Evolutionary conservation across 306 rosid species (phyloP).

Genomic region (Pyrus pyrifolia): DNA sequence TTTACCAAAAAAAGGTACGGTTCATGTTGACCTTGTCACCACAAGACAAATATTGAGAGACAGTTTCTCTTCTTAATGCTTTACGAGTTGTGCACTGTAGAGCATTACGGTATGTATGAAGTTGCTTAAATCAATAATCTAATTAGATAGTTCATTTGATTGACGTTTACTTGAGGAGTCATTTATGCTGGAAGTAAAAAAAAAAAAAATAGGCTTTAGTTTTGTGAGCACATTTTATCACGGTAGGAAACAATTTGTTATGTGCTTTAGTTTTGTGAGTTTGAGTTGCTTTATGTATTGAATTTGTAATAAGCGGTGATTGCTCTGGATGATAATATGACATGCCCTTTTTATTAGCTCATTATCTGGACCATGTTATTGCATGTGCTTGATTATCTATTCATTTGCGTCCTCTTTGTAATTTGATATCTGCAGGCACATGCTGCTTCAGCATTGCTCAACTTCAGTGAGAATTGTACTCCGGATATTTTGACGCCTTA

Average conservation of each 20-base stretch:
- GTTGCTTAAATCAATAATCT: not conserved
- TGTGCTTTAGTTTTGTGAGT: not conserved
- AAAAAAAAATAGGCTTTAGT: not conserved
- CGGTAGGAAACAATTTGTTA: not conserved
- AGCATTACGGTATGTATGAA: not conserved
- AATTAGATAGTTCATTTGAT: not conserved
- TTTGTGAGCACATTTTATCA: not conserved
- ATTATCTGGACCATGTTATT: not conserved
- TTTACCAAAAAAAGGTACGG: not conserved
- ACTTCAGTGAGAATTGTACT: constrained; percentile 97
- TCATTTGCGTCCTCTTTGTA: not conserved
- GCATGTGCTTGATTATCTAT: not conserved
- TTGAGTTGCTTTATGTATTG: not conserved
- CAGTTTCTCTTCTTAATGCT: not conserved
- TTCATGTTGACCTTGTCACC: not conserved
- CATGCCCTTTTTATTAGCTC: not conserved
- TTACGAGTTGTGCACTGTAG: not conserved
- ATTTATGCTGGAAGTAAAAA: not conserved
- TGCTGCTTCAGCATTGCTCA: constrained; percentile 99
- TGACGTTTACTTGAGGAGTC: not conserved
- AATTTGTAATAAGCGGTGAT: not conserved
- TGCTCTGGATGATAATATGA: not conserved
- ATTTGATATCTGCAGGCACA: constrained; percentile 62
- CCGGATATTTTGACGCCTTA: constrained; percentile 86
- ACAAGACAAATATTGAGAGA: not conserved